Evolutionary conservation across 371 early-diverging fungal genomes (phyloP).

Genomic region (Sporodiniella umbellata): DNA sequence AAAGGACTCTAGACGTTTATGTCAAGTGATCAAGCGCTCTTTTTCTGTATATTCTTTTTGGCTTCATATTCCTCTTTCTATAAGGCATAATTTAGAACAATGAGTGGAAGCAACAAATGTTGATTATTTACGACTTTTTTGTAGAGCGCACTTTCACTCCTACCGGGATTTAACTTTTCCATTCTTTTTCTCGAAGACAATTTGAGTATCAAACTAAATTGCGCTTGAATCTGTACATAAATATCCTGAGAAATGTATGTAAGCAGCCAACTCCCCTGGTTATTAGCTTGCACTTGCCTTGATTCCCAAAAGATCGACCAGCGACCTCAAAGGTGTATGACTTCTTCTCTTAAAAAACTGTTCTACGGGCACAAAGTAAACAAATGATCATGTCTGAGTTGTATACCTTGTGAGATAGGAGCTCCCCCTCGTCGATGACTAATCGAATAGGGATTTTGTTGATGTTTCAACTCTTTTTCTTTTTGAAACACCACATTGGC

Average conservation of each 20-base stretch:
- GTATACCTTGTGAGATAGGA: constrained; percentile 51
- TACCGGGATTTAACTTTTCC: constrained; percentile 38
- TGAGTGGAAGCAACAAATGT: no score
- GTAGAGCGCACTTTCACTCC: constrained; percentile 36
- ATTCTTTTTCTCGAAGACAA: constrained; percentile 43
- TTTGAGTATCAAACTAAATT: constrained; percentile 54
- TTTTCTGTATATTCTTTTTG: constrained; percentile 6
- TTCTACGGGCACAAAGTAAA: constrained; percentile 33
- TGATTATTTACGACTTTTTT: constrained; percentile 35
- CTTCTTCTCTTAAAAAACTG: constrained; percentile 52
- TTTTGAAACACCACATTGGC: constrained; percentile 53
- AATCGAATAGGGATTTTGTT: constrained; percentile 37
- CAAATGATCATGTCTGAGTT: background rate
- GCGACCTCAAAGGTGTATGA: constrained; percentile 46
- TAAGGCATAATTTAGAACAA: no score
- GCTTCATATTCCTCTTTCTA: constrained; percentile 25
- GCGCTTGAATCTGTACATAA: constrained; percentile 50
- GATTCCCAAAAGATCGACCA: constrained; percentile 48
- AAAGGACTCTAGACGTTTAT: no score
- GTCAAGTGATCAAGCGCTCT: background rate
- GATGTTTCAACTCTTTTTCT: constrained; percentile 32
- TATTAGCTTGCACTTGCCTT: constrained; percentile 23
- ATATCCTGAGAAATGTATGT: constrained; percentile 32
- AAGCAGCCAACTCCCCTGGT: background rate
- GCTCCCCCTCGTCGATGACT: constrained; percentile 43